These are phyloP conservation scores for Hypoxylon sp. DNA, from an alignment of 2,329 filamentous ascomycete species.

Conservation along the genomic window DNA sequence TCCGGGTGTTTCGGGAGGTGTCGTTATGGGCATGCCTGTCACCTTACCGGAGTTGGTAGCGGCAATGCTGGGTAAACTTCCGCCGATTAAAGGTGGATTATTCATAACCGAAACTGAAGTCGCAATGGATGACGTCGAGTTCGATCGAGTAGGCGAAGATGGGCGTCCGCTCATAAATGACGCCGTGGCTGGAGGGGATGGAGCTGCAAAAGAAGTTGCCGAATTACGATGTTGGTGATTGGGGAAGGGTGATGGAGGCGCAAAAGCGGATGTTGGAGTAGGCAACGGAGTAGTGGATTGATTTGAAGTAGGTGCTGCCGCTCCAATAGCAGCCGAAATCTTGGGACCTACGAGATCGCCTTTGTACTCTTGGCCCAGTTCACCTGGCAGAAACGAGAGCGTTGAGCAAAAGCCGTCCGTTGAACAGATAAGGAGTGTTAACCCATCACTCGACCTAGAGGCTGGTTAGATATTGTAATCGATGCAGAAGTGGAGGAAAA, in stretches of 20 bases:
- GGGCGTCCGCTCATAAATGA: constrained; percentile 76
- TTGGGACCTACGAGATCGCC: constrained; percentile 73
- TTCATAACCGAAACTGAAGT: constrained; percentile 78
- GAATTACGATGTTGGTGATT: constrained; percentile 72
- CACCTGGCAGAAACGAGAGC: constrained; percentile 84
- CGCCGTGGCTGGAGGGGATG: constrained; percentile 70
- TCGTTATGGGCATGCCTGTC: constrained; percentile 80
- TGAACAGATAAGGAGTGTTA: constrained; percentile 91
- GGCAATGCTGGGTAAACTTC: constrained; percentile 81
- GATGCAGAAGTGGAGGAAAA: not conserved
- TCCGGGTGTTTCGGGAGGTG: constrained; percentile 89
- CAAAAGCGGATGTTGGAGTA: constrained; percentile 76
- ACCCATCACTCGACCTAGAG: constrained; percentile 79
- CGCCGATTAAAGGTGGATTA: constrained; percentile 83
- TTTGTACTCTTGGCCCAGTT: constrained; percentile 86
- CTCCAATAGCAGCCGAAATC: constrained; percentile 56
- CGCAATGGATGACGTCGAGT: constrained; percentile 84
- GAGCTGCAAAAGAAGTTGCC: constrained; percentile 70
- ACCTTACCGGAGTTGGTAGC: constrained; percentile 78
- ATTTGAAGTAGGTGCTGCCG: constrained; percentile 64
- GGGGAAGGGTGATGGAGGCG: constrained; percentile 72
- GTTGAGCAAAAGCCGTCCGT: constrained; percentile 98
- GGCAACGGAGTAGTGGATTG: constrained; percentile 80
- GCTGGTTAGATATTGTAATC: constrained; percentile 50
- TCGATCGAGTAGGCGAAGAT: constrained; percentile 85